Percentiles rank a stretch among this genome's conserved stretches.
phyloP scores from a whole-genome alignment of 257 asterid genomes.

The Eustoma russellianum region DNA sequence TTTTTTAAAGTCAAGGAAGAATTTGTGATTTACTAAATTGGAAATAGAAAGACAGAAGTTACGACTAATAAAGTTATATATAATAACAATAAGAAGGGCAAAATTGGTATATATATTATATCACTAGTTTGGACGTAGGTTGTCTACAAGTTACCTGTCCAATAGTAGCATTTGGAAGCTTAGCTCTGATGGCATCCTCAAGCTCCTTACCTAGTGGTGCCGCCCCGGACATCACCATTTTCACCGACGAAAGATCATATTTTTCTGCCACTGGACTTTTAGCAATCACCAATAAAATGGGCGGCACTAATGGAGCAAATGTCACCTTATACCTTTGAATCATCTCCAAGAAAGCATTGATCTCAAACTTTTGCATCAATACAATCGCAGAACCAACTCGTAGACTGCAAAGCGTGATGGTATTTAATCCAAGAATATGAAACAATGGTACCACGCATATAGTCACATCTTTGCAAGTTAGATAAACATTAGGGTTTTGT shows the following conservation, averaged over 20 bases:
- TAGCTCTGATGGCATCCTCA: conserved; percentile 28
- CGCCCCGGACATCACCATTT: conserved; percentile 34
- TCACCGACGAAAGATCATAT: conserved; percentile 25
- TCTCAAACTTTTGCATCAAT: conserved; percentile 26
- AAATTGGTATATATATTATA: neutral
- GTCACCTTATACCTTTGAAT: no score
- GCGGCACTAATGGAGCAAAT: no score
- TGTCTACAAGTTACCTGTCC: no score
- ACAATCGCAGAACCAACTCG: conserved; percentile 31
- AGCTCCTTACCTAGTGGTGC: conserved; percentile 39
- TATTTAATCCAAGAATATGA: conserved; percentile 26
- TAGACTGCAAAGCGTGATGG: conserved; percentile 23
- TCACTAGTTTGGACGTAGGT: no score
- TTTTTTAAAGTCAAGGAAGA: conserved; percentile 17
- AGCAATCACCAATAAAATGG: no score
- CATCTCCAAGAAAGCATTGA: no score
- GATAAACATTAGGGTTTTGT: conserved; percentile 25
- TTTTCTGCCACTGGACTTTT: conserved; percentile 13
- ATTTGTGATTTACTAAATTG: no score
- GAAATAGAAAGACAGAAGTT: no score
- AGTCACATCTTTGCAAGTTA: conserved; percentile 23
- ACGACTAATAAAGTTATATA: no score
- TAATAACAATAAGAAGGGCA: neutral
- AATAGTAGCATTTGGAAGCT: conserved; percentile 27
- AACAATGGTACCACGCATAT: conserved; percentile 30